Conservation (phyloP, 257 asterid genomes). For the Linaria vulgaris region DNA sequence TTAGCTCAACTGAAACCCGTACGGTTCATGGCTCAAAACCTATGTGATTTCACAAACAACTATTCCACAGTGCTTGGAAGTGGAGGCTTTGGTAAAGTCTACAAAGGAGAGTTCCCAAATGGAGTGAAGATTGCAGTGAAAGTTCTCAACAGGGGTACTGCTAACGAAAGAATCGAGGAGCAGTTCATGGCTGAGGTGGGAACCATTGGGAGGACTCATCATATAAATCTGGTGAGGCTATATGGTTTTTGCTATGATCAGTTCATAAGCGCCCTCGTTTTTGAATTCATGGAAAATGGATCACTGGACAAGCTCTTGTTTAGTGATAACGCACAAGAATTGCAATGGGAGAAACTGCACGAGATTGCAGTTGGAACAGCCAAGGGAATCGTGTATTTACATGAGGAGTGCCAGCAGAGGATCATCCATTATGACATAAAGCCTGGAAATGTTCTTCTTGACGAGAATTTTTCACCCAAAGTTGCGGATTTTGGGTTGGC, state of each 20-base stretch:
- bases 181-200: slow-evolving; percentile 42
- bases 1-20: slow-evolving; percentile 34
- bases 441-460: slow-evolving; percentile 39
- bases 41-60: slow-evolving; percentile 33
- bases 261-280: slow-evolving; percentile 36
- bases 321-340: neutral
- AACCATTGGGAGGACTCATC: slow-evolving; percentile 36
- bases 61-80: slow-evolving; percentile 29
- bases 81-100: slow-evolving; percentile 38
- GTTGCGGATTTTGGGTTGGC: slow-evolving; percentile 45
- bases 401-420: slow-evolving; percentile 35
- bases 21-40: slow-evolving; percentile 38
- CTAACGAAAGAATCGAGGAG: slow-evolving; percentile 19
- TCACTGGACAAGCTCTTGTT: slow-evolving; percentile 35
- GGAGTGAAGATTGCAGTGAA: slow-evolving; percentile 40
- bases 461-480: slow-evolving; percentile 31
- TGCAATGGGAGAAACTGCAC: slow-evolving; percentile 39
- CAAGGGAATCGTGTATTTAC: slow-evolving; percentile 39
- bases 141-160: slow-evolving; percentile 24
- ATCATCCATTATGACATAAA: slow-evolving; percentile 40
- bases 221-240: slow-evolving; percentile 28
- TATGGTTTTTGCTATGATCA: slow-evolving; percentile 40
- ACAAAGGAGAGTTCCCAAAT: slow-evolving; percentile 36
- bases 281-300: slow-evolving; percentile 37
- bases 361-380: slow-evolving; percentile 43